Evolutionary conservation across 345 rosid species (phyloP), one percentile per base, ranked within the genome.

Genomic region (Pelargonium nanum): DNA sequence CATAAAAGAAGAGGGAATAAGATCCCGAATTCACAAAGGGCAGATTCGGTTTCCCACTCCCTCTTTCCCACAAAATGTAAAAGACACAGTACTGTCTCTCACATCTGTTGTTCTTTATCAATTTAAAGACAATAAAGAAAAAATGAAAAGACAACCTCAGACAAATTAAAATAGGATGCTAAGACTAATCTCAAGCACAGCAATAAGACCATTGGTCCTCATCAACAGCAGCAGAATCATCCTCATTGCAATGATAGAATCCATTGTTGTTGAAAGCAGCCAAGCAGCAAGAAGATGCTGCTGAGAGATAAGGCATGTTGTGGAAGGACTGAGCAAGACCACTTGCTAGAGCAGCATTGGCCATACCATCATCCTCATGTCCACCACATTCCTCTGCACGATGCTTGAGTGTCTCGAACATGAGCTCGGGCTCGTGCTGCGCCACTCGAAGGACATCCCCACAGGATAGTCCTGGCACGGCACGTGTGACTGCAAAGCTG

Each of bases 401-500:
- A 78, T 89, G 88, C 83, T 89, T 90, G 44, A 94, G 80, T 1
- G 95, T 84, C 84, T 90, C 84, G 62, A 84, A 84, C 97, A 94
- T 94, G 61, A 94, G 82, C 83, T 86, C 87, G 1, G 99, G 99
- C 86, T 94, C 95, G 58, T 94, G 93, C 82, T 83, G 97, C 96
- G 88, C 74, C 59, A 79, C 82, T 24, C 97, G 88, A 74, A 94
- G 97, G 75, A 90, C 88, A 73, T 94, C 99, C 19, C 81, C 80
- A 19, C 87, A 78, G 22, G 97, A 84, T n/a, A 79, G 92, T 0
- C 99, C 99, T 1, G 88, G 85, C 45, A 83, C 65, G 1, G 91
- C 97, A n/a, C 75, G 78, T 1, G 95, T 90, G 72, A 90, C 89
- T 0, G 95, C 92, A 45, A 94, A 94, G 85, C 95, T 78, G 19